Percentiles rank a stretch among this genome's conserved stretches.
phyloP scores from a whole-genome alignment of 2,329 filamentous ascomycete species.

The Diaporthe capsici region DNA sequence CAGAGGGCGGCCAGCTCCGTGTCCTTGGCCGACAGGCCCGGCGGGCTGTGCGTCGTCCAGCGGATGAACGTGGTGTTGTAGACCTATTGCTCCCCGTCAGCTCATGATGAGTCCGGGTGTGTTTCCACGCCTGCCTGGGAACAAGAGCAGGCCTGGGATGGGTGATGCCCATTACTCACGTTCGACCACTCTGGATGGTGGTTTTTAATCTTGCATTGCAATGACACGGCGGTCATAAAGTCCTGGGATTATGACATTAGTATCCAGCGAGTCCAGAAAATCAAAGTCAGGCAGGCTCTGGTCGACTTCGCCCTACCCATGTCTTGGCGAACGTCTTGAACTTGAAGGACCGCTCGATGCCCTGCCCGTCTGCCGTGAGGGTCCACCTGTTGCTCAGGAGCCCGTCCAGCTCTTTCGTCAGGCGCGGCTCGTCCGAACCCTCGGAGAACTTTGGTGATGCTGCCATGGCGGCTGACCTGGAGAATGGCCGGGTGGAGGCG shows the following conservation, averaged over 20 bases:
- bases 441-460: constrained; percentile 56
- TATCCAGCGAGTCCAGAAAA: no score
- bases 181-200: constrained; percentile 87
- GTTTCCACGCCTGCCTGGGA: not conserved
- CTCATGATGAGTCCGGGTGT: constrained; percentile 48
- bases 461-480: constrained; percentile 22
- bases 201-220: constrained; percentile 76
- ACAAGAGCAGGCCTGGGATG: not conserved
- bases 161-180: constrained; percentile 57
- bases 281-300: no score
- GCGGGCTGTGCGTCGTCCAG: constrained; percentile 80
- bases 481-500: constrained; percentile 4
- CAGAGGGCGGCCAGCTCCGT: constrained; percentile 73
- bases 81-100: constrained; percentile 59
- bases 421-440: constrained; percentile 58
- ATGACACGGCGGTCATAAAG: constrained; percentile 81
- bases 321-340: constrained; percentile 77
- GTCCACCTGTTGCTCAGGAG: constrained; percentile 62
- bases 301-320: constrained; percentile 71
- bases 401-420: constrained; percentile 53
- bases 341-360: constrained; percentile 71
- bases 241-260: constrained; percentile 59
- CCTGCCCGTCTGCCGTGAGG: constrained; percentile 64
- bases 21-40: constrained; percentile 76
- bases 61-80: constrained; percentile 80